Conservation (phyloP, 2,329 filamentous ascomycete species). For the Chaetoscypha palmicola region DNA sequence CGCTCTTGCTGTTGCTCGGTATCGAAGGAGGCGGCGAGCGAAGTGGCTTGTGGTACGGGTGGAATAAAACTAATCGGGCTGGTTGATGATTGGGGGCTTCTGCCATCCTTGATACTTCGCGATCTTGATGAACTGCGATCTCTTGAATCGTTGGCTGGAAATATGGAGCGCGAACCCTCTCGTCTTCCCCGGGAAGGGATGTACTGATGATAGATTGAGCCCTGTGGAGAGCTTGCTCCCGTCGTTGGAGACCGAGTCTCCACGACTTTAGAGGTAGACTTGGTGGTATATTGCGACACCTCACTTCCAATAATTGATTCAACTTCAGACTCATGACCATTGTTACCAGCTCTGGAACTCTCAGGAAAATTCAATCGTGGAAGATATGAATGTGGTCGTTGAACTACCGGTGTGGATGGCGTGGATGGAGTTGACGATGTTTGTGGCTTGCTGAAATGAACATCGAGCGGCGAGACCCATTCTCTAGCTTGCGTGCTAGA, state of each 20-base stretch:
- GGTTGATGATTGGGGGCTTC: slow-evolving; percentile 1
- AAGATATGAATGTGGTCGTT: slow-evolving; percentile 16
- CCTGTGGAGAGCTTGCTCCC: background rate
- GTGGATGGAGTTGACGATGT: slow-evolving; percentile 10
- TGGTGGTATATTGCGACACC: slow-evolving; percentile 1
- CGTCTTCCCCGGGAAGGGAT: slow-evolving; percentile 7
- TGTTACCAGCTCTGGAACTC: slow-evolving; percentile 6
- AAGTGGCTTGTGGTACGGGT: background rate
- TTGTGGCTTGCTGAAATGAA: slow-evolving; percentile 19
- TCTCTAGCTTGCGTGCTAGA: background rate
- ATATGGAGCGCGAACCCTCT: slow-evolving; percentile 12
- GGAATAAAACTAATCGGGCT: slow-evolving; percentile 7
- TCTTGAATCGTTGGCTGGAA: slow-evolving; percentile 6
- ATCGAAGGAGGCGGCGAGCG: background rate
- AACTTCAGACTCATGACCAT: slow-evolving; percentile 7
- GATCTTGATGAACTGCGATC: slow-evolving; percentile 5
- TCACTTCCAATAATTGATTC: slow-evolving; percentile 12
- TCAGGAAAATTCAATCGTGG: slow-evolving; percentile 17
- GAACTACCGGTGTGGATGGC: background rate
- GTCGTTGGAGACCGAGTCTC: slow-evolving; percentile 3
- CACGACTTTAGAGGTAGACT: background rate
- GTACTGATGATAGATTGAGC: slow-evolving; percentile 3
- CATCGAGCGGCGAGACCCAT: slow-evolving; percentile 23
- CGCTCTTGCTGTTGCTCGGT: slow-evolving; percentile 2
- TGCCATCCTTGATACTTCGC: slow-evolving; percentile 1